Evolutionary conservation across 2,329 filamentous ascomycete species (phyloP).

Genomic region (Aquanectria penicillioides): DNA sequence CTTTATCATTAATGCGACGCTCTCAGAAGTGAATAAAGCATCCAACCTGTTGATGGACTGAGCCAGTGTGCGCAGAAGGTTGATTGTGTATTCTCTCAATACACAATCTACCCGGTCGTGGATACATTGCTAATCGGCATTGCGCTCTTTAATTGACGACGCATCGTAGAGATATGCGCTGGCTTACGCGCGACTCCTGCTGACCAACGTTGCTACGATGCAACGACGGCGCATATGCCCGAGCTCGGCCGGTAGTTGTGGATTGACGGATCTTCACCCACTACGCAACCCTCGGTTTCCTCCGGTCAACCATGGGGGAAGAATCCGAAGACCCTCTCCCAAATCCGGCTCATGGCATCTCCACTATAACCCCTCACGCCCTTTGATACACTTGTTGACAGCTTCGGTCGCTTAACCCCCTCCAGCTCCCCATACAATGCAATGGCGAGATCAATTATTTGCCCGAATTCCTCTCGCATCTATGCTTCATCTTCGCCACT

Average conservation of each 20-base stretch:
- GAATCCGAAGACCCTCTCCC: slow-evolving; percentile 13
- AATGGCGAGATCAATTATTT: slow-evolving; percentile 13
- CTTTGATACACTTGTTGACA: background rate
- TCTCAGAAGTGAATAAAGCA: too few relatives aligned
- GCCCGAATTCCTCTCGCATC: background rate
- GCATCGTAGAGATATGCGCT: too few relatives aligned
- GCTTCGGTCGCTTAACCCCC: too few relatives aligned
- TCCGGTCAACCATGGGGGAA: slow-evolving; percentile 2
- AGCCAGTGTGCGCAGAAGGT: too few relatives aligned
- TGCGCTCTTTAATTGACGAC: background rate
- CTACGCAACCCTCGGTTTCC: slow-evolving; percentile 11
- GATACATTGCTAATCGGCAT: too few relatives aligned
- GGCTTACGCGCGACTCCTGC: too few relatives aligned
- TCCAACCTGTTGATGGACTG: too few relatives aligned
- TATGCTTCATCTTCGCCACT: background rate
- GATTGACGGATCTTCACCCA: background rate
- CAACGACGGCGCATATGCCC: background rate
- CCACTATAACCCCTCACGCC: slow-evolving; percentile 3
- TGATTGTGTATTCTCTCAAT: too few relatives aligned
- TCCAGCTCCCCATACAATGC: too few relatives aligned
- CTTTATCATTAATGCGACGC: too few relatives aligned
- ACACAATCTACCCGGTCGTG: too few relatives aligned
- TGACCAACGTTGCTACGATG: too few relatives aligned
- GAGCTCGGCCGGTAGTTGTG: background rate
- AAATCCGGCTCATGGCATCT: slow-evolving; percentile 10